Conservation (phyloP, 805 yeast genomes). For the Candida alai region DNA sequence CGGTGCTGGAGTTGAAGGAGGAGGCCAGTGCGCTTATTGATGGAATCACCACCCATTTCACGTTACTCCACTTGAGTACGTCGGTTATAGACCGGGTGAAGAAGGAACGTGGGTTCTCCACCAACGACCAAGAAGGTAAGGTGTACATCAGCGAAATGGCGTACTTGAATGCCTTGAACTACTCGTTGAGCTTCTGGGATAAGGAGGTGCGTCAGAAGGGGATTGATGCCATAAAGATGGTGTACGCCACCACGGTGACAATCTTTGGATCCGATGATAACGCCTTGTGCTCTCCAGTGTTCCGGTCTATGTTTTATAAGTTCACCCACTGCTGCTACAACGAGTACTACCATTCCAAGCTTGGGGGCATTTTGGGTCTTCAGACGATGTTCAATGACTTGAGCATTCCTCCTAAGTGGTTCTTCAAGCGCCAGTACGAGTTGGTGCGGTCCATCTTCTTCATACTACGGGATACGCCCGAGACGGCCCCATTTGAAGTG, state of each 20-base stretch:
- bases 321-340: conserved; percentile 91
- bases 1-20: conserved; percentile 65
- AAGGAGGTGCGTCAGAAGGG: conserved; percentile 70
- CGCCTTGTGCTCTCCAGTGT: conserved; percentile 68
- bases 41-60: conserved; percentile 73
- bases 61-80: conserved; percentile 71
- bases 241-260: conserved; percentile 57
- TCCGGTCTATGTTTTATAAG: conserved; percentile 71
- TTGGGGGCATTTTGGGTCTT: conserved; percentile 87
- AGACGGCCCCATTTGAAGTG: conserved; percentile 81
- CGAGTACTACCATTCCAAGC: conserved; percentile 77
- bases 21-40: conserved; percentile 62
- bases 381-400: conserved; percentile 67
- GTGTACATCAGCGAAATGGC: conserved; percentile 66
- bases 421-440: conserved; percentile 76
- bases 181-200: conserved; percentile 76
- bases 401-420: conserved; percentile 66
- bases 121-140: conserved; percentile 76
- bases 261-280: conserved; percentile 66
- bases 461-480: conserved; percentile 84
- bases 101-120: conserved; percentile 65
- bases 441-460: conserved; percentile 82
- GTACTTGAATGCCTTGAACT: conserved; percentile 68
- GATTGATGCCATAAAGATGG: conserved; percentile 55
- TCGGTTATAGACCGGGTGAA: conserved; percentile 66